Evolutionary conservation across 208 protist genomes (phyloP).

Genomic region (Trypanosoma avium): DNA sequence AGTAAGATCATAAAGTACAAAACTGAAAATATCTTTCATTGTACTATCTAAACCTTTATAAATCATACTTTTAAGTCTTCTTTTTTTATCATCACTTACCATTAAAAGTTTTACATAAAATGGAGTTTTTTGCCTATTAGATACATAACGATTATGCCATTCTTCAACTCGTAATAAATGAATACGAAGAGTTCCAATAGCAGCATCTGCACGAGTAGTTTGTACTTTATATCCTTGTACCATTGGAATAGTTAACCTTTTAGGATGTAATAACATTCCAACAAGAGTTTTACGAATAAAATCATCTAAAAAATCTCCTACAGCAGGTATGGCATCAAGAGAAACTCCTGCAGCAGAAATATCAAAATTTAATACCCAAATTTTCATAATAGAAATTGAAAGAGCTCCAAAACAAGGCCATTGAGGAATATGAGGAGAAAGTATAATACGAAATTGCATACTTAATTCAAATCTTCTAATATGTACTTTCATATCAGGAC

Average conservation of each 20-base stretch:
- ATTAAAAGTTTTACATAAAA: conserved; percentile 64
- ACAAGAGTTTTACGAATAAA: conserved; percentile 76
- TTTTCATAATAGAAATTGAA: conserved; percentile 57
- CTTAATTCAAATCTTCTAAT: conserved; percentile 57
- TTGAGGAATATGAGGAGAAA: conserved; percentile 61
- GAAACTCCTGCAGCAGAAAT: conserved; percentile 52
- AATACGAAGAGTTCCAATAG: conserved; percentile 59
- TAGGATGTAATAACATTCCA: conserved; percentile 59
- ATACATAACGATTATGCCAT: conserved; percentile 43
- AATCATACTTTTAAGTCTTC: conserved; percentile 39
- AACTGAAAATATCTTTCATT: conserved; percentile 55
- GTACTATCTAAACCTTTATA: conserved; percentile 53
- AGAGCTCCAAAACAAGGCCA: conserved; percentile 78
- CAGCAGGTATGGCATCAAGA: conserved; percentile 60
- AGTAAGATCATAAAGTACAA: conserved; percentile 65
- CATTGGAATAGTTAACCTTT: conserved; percentile 52
- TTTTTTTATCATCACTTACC: conserved; percentile 31
- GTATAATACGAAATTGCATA: conserved; percentile 52
- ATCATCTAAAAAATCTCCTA: conserved; percentile 55
- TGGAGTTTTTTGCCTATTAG: conserved; percentile 55
- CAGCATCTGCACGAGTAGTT: conserved; percentile 38
- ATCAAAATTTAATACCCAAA: conserved; percentile 61
- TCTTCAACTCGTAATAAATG: conserved; percentile 45
- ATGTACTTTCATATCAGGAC: conserved; percentile 64
- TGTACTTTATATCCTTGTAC: conserved; percentile 49